These are phyloP conservation scores for Achaetomium macrosporum DNA, from an alignment of 2,329 filamentous ascomycete species.

Conservation along the genomic window DNA sequence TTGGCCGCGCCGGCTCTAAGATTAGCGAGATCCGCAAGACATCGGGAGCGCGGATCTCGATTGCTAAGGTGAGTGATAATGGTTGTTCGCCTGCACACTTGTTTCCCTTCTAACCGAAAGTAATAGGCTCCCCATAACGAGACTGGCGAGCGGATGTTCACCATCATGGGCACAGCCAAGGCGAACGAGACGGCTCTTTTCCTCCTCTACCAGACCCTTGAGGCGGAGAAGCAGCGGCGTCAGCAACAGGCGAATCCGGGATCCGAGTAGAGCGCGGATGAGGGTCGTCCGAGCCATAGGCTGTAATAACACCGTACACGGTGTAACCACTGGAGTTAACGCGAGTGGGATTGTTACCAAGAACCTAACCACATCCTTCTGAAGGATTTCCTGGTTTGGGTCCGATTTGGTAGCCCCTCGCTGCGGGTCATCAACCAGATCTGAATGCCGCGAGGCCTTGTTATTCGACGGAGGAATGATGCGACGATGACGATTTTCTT, in stretches of 20 bases:
- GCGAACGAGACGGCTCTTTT: constrained; percentile 95
- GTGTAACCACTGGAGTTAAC: constrained; percentile 18
- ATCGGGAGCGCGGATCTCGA: constrained; percentile 93
- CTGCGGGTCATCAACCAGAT: constrained; percentile 48
- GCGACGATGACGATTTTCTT: constrained; percentile 33
- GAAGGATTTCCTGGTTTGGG: constrained; percentile 37
- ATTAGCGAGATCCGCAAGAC: constrained; percentile 98
- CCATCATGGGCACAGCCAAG: constrained; percentile 90
- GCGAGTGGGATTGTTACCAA: constrained; percentile 16
- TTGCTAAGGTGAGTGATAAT: constrained; percentile 64
- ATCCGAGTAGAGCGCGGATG: constrained; percentile 40
- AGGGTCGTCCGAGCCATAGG: constrained; percentile 16
- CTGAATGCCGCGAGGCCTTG: constrained; percentile 58
- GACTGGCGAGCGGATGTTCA: constrained; percentile 98
- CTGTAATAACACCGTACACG: constrained; percentile 24
- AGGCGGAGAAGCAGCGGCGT: constrained; percentile 97
- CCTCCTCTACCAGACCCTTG: constrained; percentile 95
- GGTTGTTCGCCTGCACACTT: not conserved
- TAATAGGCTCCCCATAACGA: constrained; percentile 81
- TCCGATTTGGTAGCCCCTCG: constrained; percentile 46
- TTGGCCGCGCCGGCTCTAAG: constrained; percentile 89
- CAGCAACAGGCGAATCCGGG: constrained; percentile 60
- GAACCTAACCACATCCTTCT: constrained; percentile 27
- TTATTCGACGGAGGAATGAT: constrained; percentile 44
- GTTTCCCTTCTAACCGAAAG: constrained; percentile 19